Evolutionary conservation across 805 yeast genomes (phyloP), one percentile per base, ranked within the genome.

Genomic region (Zygoascus flipseniorum): DNA sequence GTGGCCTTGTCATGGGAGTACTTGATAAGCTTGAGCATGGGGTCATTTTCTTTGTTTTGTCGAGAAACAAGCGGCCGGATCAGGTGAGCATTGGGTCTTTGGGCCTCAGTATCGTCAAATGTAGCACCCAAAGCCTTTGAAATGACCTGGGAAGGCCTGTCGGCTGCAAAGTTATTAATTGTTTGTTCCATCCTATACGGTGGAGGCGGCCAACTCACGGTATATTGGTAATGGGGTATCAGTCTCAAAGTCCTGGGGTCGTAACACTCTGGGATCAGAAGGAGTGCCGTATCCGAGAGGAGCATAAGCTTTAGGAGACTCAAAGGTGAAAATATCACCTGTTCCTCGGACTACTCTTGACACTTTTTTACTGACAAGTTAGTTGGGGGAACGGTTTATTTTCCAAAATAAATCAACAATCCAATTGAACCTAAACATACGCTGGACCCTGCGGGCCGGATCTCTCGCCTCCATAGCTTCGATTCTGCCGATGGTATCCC

Each of bases 101-200:
- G 41, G 23, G 47, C 28, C 52, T 66, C 66, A 1, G 71, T 67
- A 41, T 66, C 69, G 20, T 56, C 60, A 49, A 60, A 67, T 3
- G 70, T 67, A 16, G 65, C 55, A 14, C 58, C 62, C 19, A 67
- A 57, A 10, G 63, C 59, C 16, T 46, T 39, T 14, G 54, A 41
- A 13, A 67, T 54, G 13, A 61, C 58, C 23, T 60, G 56, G 1
- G 68, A 63, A 6, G 61, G 62, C 41, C 60, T 53, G 31, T 46
- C 37, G 18, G 62, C 49, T 52, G 26, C 11, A 23, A 35, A 13
- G 44, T 31, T 51, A 43, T 23, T 10, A 16, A n/a, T n/a, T n/a
- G n/a, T n/a, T n/a, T n/a, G n/a, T 41, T 11, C 5, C n/a, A 28
- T 18, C 6, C 28, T 5, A 5, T 35, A 8, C 8, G 39, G 39